phyloP scores from a whole-genome alignment of 768 basidiomycete genomes.

The Tephrocybe sp. region DNA sequence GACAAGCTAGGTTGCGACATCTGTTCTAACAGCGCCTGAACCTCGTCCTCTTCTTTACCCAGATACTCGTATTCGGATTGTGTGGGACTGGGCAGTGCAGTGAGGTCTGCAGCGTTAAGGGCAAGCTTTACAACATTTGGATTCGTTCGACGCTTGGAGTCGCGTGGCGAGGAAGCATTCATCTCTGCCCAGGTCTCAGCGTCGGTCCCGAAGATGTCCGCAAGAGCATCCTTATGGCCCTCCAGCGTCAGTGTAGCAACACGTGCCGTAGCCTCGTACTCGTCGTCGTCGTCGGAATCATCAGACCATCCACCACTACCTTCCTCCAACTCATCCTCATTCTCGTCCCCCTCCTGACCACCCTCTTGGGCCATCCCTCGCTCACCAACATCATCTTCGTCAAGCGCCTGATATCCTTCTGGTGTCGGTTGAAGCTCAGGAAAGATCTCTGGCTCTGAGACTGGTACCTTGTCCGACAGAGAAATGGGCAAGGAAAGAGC shows the following conservation, averaged over 20 bases:
- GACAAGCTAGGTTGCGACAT: slow-evolving; percentile 36
- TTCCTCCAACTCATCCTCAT: slow-evolving; percentile 14
- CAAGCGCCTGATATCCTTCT: slow-evolving; percentile 34
- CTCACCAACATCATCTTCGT: slow-evolving; percentile 21
- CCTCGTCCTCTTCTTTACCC: slow-evolving; percentile 40
- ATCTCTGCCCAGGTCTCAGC: slow-evolving; percentile 63
- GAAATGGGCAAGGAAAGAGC: slow-evolving; percentile 27
- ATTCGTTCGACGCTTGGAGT: slow-evolving; percentile 29
- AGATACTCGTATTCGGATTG: slow-evolving; percentile 28
- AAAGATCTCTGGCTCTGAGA: neutral
- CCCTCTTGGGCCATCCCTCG: slow-evolving; percentile 29
- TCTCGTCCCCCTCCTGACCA: slow-evolving; percentile 31
- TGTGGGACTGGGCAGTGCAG: slow-evolving; percentile 23
- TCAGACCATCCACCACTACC: slow-evolving; percentile 18
- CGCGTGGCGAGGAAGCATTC: slow-evolving; percentile 30
- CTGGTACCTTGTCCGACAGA: slow-evolving; percentile 13
- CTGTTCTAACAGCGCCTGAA: slow-evolving; percentile 36
- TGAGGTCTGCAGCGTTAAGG: slow-evolving; percentile 43
- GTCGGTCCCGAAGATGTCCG: slow-evolving; percentile 67
- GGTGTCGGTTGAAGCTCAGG: neutral
- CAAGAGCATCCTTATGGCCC: slow-evolving; percentile 46
- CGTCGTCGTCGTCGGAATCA: slow-evolving; percentile 32
- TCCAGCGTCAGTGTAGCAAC: slow-evolving; percentile 32
- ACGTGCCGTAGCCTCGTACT: slow-evolving; percentile 39
- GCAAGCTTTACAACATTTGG: slow-evolving; percentile 55